Evolutionary conservation across 352 stramenopile species (phyloP).

Genomic region (Globisporangium middletonii): DNA sequence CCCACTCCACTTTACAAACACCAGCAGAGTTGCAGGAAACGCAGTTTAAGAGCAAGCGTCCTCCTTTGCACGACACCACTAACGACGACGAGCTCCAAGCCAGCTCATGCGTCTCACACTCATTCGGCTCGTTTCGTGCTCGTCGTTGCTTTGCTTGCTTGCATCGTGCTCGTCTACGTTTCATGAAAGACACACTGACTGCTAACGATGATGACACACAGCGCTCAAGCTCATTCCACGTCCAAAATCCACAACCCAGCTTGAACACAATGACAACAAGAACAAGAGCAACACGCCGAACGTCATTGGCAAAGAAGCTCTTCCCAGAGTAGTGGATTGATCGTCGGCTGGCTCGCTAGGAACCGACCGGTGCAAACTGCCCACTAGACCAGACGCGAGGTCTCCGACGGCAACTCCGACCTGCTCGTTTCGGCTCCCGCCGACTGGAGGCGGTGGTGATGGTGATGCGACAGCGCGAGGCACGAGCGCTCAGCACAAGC

Average conservation of each 20-base stretch:
- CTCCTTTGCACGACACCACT: too few species aligned
- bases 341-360: constrained; percentile 9
- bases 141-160: too few species aligned
- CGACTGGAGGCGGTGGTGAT: constrained; percentile 5
- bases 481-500: not conserved
- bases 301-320: constrained; percentile 24
- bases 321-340: constrained; percentile 17
- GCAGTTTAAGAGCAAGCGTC: too few species aligned
- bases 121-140: too few species aligned
- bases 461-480: not conserved
- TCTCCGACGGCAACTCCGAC: constrained; percentile 6
- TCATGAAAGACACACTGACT: too few species aligned
- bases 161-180: too few species aligned
- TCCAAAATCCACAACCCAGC: too few species aligned
- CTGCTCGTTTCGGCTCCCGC: constrained; percentile 3
- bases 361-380: not conserved
- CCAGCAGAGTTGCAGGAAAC: too few species aligned
- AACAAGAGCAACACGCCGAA: not conserved
- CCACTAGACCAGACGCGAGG: constrained; percentile 7
- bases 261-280: not conserved
- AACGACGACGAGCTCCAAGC: not conserved
- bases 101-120: not conserved
- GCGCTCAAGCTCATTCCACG: too few species aligned
- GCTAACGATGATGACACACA: too few species aligned
- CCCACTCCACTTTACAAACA: too few species aligned